Percentiles rank a stretch among this genome's conserved stretches.
Evolutionary conservation across 768 basidiomycete genomes (phyloP).

Genomic region (Rhodotorula diobovata): DNA sequence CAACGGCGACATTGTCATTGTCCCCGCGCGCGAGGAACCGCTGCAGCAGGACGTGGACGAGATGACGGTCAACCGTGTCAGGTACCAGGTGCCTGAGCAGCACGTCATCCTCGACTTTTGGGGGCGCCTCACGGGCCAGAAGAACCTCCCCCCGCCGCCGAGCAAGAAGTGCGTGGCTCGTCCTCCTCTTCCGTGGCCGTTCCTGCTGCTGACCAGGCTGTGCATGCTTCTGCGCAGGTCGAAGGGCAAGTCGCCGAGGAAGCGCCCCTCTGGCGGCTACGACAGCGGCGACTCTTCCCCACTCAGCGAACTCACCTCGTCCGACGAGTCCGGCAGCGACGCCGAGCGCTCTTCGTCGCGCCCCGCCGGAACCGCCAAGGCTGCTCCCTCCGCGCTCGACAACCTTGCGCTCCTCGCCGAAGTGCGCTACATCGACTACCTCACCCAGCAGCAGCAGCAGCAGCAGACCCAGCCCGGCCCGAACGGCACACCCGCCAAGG

Average conservation of each 20-base stretch:
- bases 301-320: constrained; percentile 18
- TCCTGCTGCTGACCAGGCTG: not conserved
- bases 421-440: constrained; percentile 24
- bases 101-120: constrained; percentile 93
- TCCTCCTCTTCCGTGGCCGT: fast-evolving
- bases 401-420: constrained; percentile 30
- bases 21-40: constrained; percentile 59
- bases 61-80: constrained; percentile 67
- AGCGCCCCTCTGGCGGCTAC: constrained; percentile 11
- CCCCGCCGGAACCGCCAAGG: not conserved
- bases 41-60: constrained; percentile 61
- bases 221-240: not conserved
- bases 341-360: not conserved
- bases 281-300: constrained; percentile 26
- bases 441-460: not conserved
- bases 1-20: constrained; percentile 86
- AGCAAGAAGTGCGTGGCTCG: not conserved
- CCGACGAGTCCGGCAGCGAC: constrained; percentile 7
- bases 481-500: not conserved
- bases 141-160: not conserved
- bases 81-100: constrained; percentile 87
- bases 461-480: not conserved
- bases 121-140: constrained; percentile 56
- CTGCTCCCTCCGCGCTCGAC: constrained; percentile 9
- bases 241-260: constrained; percentile 9